These are phyloP conservation scores for Podaxis carcinomalis DNA, from an alignment of 768 basidiomycete species.

Conservation along the genomic window DNA sequence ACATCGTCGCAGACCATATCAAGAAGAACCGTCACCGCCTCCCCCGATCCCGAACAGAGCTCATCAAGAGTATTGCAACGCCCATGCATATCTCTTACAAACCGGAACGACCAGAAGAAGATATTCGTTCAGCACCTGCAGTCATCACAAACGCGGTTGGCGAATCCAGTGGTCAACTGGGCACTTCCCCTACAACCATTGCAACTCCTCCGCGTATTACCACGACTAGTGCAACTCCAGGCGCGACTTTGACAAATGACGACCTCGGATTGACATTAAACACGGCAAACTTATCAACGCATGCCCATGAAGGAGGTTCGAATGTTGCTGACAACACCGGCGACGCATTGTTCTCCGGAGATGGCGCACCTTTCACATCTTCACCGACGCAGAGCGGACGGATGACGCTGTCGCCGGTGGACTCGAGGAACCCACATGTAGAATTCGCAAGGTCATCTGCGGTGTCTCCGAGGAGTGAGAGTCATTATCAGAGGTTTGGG, in stretches of 20 bases:
- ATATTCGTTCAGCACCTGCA: not conserved
- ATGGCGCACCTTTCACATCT: not conserved
- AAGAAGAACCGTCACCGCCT: conserved; percentile 13
- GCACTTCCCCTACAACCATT: not conserved
- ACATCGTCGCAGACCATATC: conserved; percentile 24
- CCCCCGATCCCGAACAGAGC: conserved; percentile 21
- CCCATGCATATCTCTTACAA: conserved; percentile 15
- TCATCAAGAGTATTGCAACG: conserved; percentile 30
- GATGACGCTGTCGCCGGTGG: not conserved
- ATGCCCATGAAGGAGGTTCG: not conserved
- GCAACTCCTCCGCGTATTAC: not conserved
- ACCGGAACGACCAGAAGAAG: not conserved
- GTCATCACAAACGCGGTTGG: not conserved
- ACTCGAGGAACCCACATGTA: not conserved
- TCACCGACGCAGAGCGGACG: not conserved
- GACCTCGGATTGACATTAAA: not conserved
- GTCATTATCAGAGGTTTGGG: not conserved
- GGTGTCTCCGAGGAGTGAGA: not conserved
- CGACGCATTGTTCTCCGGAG: not conserved
- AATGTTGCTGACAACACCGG: not conserved
- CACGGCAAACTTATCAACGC: not conserved
- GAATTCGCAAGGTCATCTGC: not conserved
- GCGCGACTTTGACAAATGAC: conserved; percentile 12
- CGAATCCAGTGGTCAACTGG: not conserved
- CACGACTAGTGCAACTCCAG: conserved; percentile 20